Percentiles rank a stretch among this genome's conserved stretches.
phyloP scores from a whole-genome alignment of 129 eudicot genomes.

The Rutidosis leptorrhynchoides region DNA sequence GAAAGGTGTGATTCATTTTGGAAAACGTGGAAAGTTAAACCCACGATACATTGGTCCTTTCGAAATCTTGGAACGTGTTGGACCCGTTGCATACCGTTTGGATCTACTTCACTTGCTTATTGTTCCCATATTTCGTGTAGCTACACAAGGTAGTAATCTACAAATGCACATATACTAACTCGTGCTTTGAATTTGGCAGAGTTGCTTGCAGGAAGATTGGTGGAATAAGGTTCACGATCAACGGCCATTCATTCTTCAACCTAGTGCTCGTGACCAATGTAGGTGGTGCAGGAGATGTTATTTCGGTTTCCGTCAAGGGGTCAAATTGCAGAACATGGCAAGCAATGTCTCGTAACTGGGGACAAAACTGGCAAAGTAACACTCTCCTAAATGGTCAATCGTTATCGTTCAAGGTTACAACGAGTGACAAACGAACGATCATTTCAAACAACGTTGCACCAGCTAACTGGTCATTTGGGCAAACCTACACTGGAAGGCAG shows the following conservation, averaged over 20 bases:
- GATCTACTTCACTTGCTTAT: neutral
- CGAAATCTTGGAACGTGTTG: no score
- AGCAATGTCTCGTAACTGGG: constrained; percentile 60
- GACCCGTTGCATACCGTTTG: neutral
- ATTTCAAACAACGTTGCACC: constrained; percentile 49
- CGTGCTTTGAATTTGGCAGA: constrained; percentile 28
- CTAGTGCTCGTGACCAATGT: constrained; percentile 55
- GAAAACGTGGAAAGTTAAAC: no score
- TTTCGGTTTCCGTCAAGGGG: constrained; percentile 43
- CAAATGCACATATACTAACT: neutral
- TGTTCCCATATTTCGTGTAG: neutral
- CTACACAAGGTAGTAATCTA: neutral
- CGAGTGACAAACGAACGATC: constrained; percentile 46
- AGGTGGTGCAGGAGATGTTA: constrained; percentile 53
- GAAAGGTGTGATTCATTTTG: no score
- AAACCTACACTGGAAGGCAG: constrained; percentile 49
- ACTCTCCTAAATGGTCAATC: constrained; percentile 49
- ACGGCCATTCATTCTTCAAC: constrained; percentile 66
- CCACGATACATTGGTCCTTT: no score
- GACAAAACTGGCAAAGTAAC: constrained; percentile 68
- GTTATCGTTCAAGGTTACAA: constrained; percentile 53
- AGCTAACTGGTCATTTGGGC: constrained; percentile 57
- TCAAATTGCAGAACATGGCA: constrained; percentile 43
- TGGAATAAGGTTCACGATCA: constrained; percentile 59
- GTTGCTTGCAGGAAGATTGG: constrained; percentile 52